Evolutionary conservation across 768 basidiomycete genomes (phyloP).

Genomic region (Phylloporus scabripes): DNA sequence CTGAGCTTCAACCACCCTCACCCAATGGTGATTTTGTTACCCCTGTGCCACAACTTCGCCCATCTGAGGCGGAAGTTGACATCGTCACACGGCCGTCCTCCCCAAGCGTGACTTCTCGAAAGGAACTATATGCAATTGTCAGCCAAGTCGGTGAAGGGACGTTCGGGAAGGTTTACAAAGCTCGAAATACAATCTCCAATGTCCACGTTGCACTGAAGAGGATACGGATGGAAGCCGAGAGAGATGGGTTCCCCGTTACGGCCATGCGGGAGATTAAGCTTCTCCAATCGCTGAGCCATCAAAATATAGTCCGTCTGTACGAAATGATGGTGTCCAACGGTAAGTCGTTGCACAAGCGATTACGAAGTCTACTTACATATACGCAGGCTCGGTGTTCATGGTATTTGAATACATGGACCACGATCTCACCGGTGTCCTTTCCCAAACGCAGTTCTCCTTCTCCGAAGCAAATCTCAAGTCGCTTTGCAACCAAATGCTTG

Average conservation of each 20-base stretch:
- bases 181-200: constrained; percentile 73
- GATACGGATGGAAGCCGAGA: constrained; percentile 96
- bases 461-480: constrained; percentile 89
- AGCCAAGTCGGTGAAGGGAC: constrained; percentile 98
- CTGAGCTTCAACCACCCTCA: constrained; percentile 16
- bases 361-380: constrained; percentile 5
- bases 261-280: constrained; percentile 99
- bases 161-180: constrained; percentile 98
- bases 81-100: constrained; percentile 25
- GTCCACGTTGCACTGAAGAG: constrained; percentile 86
- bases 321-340: constrained; percentile 99
- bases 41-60: constrained; percentile 16
- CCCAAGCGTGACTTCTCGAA: constrained; percentile 26
- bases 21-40: constrained; percentile 21
- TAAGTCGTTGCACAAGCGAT: constrained; percentile 29
- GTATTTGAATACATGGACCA: constrained; percentile 99
- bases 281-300: constrained; percentile 83
- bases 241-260: constrained; percentile 97
- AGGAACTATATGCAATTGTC: constrained; percentile 78
- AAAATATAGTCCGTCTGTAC: constrained; percentile 81
- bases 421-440: constrained; percentile 90
- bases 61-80: constrained; percentile 22
- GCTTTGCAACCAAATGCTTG: constrained; percentile 91
- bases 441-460: constrained; percentile 85
- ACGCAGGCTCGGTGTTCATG: constrained; percentile 91